Conservation (phyloP, 192 early-diverging fungal genomes). For the Umbelopsis vinacea region DNA sequence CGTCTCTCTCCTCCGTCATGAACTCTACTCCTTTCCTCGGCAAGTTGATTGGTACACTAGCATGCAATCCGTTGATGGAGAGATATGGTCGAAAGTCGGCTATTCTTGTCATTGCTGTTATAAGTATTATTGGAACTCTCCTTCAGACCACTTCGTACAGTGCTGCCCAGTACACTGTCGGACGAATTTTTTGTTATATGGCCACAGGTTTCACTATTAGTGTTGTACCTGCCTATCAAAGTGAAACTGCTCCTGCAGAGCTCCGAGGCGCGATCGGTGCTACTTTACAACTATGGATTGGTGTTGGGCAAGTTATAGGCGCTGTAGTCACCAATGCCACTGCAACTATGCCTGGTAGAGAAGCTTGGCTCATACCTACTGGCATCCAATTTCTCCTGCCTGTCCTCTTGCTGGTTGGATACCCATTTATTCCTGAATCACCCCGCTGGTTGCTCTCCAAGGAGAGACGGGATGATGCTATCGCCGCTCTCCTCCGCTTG, state of each 20-base stretch:
- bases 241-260: constrained; percentile 17
- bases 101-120: neutral
- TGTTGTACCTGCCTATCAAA: constrained; percentile 19
- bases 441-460: constrained; percentile 27
- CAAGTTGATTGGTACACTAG: constrained; percentile 17
- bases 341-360: constrained; percentile 11
- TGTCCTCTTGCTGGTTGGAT: constrained; percentile 13
- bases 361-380: constrained; percentile 18
- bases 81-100: constrained; percentile 6
- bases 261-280: constrained; percentile 10
- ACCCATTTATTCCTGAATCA: constrained; percentile 30
- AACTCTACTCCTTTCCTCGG: constrained; percentile 23
- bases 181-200: constrained; percentile 10
- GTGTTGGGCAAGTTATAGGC: constrained; percentile 8
- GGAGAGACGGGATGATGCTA: constrained; percentile 21
- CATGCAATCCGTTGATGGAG: constrained; percentile 5
- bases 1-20: constrained; percentile 20
- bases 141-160: constrained; percentile 3
- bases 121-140: constrained; percentile 4
- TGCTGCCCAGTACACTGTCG: constrained; percentile 5
- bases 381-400: constrained; percentile 23
- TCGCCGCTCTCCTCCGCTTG: neutral
- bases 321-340: constrained; percentile 18
- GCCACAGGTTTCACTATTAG: constrained; percentile 10
- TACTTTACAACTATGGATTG: constrained; percentile 21